Evolutionary conservation across 1,284 basidiomycete species (phyloP).

Genomic region (Retiboletus flavoniger): DNA sequence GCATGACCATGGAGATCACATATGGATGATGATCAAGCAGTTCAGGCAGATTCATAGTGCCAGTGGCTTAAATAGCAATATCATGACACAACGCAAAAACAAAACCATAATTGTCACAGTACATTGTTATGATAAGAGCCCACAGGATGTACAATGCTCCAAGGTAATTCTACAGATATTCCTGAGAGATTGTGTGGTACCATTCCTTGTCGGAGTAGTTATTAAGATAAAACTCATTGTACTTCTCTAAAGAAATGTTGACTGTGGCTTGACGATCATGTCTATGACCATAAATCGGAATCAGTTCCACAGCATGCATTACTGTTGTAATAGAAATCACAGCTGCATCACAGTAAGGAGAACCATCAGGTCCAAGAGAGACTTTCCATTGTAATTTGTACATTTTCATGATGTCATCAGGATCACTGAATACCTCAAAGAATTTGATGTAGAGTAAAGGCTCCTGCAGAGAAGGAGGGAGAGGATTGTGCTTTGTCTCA

Average conservation of each 20-base stretch:
- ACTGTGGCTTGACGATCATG: neutral
- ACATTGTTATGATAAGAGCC: too few species aligned
- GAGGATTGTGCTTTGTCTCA: too few species aligned
- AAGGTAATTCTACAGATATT: neutral
- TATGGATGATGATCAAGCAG: too few species aligned
- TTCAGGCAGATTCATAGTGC: too few species aligned
- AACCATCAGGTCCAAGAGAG: neutral
- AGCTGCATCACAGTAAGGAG: rapidly evolving
- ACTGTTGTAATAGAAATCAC: neutral
- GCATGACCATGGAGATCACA: too few species aligned
- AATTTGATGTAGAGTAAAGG: neutral
- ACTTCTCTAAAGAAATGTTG: slow-evolving; percentile 1
- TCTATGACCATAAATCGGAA: too few species aligned
- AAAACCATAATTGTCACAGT: too few species aligned
- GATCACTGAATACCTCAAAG: neutral
- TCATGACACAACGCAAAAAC: too few species aligned
- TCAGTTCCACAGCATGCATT: too few species aligned
- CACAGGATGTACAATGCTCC: too few species aligned
- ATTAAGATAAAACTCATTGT: slow-evolving; percentile 3
- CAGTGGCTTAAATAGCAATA: too few species aligned
- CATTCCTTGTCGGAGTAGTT: neutral
- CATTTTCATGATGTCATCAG: neutral
- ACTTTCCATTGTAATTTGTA: neutral
- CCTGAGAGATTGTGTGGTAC: neutral
- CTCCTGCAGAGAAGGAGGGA: neutral